phyloP scores from a whole-genome alignment of 805 yeast genomes.

The Naumovozyma baii region DNA sequence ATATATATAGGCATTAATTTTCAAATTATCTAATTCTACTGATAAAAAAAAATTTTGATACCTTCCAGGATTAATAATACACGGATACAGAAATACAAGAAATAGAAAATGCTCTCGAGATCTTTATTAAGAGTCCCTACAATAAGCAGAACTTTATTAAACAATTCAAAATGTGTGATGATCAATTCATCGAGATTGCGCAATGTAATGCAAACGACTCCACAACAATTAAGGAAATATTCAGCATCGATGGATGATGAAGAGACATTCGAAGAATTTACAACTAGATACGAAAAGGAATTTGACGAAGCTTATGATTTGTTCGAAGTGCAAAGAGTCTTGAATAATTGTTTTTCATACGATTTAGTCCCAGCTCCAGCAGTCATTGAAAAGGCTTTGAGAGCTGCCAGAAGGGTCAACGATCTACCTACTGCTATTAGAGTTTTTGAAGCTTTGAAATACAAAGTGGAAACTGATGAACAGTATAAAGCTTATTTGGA shows the following conservation, averaged over 20 bases:
- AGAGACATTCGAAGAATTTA: constrained; percentile 92
- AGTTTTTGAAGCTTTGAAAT: constrained; percentile 93
- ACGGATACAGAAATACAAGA: too few species aligned
- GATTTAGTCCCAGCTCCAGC: constrained; percentile 97
- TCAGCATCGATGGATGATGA: constrained; percentile 69
- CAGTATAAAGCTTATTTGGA: constrained; percentile 95
- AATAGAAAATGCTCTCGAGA: constrained; percentile 14
- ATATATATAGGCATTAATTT: too few species aligned
- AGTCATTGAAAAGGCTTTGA: constrained; percentile 88
- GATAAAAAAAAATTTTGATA: too few species aligned
- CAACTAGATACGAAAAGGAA: constrained; percentile 84
- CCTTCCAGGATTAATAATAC: too few species aligned
- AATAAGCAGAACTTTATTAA: constrained; percentile 9
- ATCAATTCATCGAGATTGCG: neutral
- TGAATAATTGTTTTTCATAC: constrained; percentile 96
- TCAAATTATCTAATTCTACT: too few species aligned
- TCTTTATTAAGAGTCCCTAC: constrained; percentile 9
- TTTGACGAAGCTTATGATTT: constrained; percentile 88
- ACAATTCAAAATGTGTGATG: constrained; percentile 1
- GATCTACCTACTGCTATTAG: constrained; percentile 98
- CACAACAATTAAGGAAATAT: constrained; percentile 47
- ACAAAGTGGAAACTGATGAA: constrained; percentile 87
- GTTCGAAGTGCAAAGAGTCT: constrained; percentile 84
- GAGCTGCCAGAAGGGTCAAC: constrained; percentile 97
- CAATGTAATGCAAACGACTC: neutral